A percentile compares a stretch with the other conserved stretches of the same genome.
These are phyloP conservation scores for Nymphaea colorata DNA, from an alignment of 164 flowering plant genomes.

Conservation along the genomic window DNA sequence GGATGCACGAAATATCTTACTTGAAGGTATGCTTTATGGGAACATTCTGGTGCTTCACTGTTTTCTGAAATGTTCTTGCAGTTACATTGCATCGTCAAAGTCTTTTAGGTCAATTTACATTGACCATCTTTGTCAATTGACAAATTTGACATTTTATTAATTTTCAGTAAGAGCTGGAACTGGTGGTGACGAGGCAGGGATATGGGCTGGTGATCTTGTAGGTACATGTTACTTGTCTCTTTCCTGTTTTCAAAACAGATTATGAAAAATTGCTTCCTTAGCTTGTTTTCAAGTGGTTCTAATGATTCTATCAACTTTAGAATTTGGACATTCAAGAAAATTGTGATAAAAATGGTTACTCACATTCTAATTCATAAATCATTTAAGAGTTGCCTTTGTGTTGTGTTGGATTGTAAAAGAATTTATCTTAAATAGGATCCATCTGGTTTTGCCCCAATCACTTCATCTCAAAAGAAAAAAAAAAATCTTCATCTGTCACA, in stretches of 20 bases:
- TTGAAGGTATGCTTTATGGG: slow-evolving; percentile 64
- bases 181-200: slow-evolving; percentile 99
- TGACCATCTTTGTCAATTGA: background rate
- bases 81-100: background rate
- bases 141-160: too few relatives aligned
- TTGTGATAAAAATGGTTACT: background rate
- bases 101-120: background rate
- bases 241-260: slow-evolving; percentile 7
- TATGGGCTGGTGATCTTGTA: slow-evolving; percentile 99
- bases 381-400: too few relatives aligned
- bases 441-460: background rate
- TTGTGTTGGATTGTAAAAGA: background rate
- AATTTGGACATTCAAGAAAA: too few relatives aligned
- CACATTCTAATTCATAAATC: background rate
- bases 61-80: background rate
- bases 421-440: background rate
- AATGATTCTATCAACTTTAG: background rate
- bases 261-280: background rate
- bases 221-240: slow-evolving; percentile 67
- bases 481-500: background rate
- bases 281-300: background rate
- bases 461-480: too few relatives aligned
- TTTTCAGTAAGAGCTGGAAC: slow-evolving; percentile 94
- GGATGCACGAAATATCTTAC: slow-evolving; percentile 84
- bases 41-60: slow-evolving; percentile 4